Percentiles rank a stretch among this genome's conserved stretches.
These are phyloP conservation scores for Psophocarpus tetragonolobus DNA, from an alignment of 306 rosid genomes.

Conservation along the genomic window DNA sequence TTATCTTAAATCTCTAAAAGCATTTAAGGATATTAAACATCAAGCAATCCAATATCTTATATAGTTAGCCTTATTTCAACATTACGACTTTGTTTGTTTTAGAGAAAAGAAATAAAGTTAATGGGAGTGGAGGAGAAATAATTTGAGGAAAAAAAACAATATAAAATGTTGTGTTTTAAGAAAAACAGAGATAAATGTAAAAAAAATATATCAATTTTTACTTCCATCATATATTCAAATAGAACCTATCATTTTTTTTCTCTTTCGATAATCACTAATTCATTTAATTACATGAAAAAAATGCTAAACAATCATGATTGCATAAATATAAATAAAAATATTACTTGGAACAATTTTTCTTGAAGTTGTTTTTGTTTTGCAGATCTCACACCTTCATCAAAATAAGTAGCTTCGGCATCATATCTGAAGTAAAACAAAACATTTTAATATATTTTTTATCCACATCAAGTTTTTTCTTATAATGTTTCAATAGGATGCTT, in stretches of 20 bases:
- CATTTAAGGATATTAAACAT: not conserved
- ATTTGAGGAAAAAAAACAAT: no score
- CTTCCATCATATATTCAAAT: no score
- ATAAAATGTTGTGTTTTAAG: no score
- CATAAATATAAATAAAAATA: constrained; percentile 28
- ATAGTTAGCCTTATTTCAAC: not conserved
- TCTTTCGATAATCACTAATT: constrained; percentile 12
- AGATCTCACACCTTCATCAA: constrained; percentile 88
- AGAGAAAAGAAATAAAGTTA: no score
- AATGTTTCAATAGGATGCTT: constrained; percentile 19
- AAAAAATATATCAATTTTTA: no score
- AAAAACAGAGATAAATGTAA: no score
- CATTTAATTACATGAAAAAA: not conserved
- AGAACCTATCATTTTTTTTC: not conserved
- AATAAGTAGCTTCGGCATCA: constrained; percentile 82
- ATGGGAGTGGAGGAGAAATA: no score
- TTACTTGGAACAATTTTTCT: constrained; percentile 84
- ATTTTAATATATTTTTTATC: constrained; percentile 10
- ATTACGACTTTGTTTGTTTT: no score
- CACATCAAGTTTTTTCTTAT: constrained; percentile 3
- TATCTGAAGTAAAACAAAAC: constrained; percentile 51
- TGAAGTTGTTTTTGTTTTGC: constrained; percentile 77
- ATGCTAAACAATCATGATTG: constrained; percentile 3
- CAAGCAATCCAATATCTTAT: constrained; percentile 3
- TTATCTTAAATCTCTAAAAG: constrained; percentile 4